A percentile compares a stretch with the other conserved stretches of the same genome.
These are phyloP conservation scores for Pyrrhoderma lamaoense DNA, from an alignment of 1,284 basidiomycete genomes.

Conservation along the genomic window DNA sequence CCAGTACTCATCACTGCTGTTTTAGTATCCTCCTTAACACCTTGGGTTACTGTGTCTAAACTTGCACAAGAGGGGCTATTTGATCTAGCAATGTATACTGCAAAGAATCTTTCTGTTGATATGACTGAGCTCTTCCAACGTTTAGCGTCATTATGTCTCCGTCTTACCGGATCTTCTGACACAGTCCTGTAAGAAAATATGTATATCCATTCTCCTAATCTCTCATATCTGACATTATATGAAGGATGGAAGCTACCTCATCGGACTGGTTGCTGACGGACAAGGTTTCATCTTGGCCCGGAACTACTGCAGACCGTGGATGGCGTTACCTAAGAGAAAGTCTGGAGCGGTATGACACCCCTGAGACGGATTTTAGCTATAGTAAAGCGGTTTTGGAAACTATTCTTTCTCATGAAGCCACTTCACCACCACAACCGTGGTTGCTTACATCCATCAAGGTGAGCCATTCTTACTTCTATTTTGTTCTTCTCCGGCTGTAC, in stretches of 20 bases:
- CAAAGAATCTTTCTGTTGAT: slow-evolving; percentile 73
- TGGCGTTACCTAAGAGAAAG: slow-evolving; percentile 84
- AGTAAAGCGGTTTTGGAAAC: slow-evolving; percentile 71
- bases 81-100: slow-evolving; percentile 74
- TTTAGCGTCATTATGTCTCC: slow-evolving; percentile 74
- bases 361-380: slow-evolving; percentile 68
- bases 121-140: slow-evolving; percentile 81
- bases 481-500: neutral
- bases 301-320: slow-evolving; percentile 71
- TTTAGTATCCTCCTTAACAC: slow-evolving; percentile 58
- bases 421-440: slow-evolving; percentile 74
- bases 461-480: slow-evolving; percentile 20
- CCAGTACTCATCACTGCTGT: slow-evolving; percentile 10
- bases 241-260: slow-evolving; percentile 51
- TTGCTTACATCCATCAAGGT: slow-evolving; percentile 69
- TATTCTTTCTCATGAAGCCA: slow-evolving; percentile 58
- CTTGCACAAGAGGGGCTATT: slow-evolving; percentile 77
- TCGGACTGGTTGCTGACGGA: slow-evolving; percentile 80
- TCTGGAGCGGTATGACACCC: slow-evolving; percentile 71
- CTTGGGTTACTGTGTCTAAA: slow-evolving; percentile 70
- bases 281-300: slow-evolving; percentile 76
- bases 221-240: neutral
- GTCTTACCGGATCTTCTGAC: slow-evolving; percentile 55
- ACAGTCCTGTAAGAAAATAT: slow-evolving; percentile 47
- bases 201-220: slow-evolving; percentile 9